A percentile compares a stretch with the other conserved stretches of the same genome.
Conservation (phyloP, 306 rosid species). For the Sicyos edulis region DNA sequence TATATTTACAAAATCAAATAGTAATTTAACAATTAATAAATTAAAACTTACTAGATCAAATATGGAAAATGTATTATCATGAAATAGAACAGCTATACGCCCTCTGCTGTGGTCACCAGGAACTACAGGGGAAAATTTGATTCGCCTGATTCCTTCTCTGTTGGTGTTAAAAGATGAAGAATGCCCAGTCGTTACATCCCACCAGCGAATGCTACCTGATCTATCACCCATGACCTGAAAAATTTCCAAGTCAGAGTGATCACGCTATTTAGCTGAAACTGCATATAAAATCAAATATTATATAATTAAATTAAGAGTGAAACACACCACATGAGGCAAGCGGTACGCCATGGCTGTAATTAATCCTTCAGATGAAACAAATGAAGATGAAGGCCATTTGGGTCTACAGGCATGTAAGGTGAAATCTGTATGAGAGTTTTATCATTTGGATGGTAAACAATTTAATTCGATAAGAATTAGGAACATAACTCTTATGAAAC, state of each 20-base stretch:
- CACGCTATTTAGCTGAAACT: neutral
- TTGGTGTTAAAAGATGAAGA: conserved; percentile 94
- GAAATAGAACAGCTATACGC: conserved; percentile 84
- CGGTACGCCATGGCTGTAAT: conserved; percentile 99
- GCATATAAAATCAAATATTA: neutral
- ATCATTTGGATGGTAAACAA: conserved; percentile 5
- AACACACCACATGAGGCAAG: conserved; percentile 84
- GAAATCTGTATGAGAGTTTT: conserved; percentile 29
- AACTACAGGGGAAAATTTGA: conserved; percentile 84
- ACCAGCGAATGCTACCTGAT: conserved; percentile 88
- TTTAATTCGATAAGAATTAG: neutral
- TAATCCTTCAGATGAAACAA: conserved; percentile 79
- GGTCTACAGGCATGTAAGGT: conserved; percentile 54
- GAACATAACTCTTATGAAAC: neutral
- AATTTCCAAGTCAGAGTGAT: conserved; percentile 23
- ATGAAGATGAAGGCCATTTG: conserved; percentile 94
- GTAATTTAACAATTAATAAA: conserved; percentile 3
- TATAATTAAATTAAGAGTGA: conserved; percentile 4
- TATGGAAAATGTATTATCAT: conserved; percentile 87
- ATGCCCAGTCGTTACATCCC: conserved; percentile 92
- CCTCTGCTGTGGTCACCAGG: conserved; percentile 87
- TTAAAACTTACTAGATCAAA: conserved; percentile 77
- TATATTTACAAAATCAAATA: conserved; percentile 18
- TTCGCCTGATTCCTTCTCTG: conserved; percentile 87
- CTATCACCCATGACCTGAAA: conserved; percentile 98